Evolutionary conservation across 768 basidiomycete genomes (phyloP).

Genomic region (Lactarius psammicola): DNA sequence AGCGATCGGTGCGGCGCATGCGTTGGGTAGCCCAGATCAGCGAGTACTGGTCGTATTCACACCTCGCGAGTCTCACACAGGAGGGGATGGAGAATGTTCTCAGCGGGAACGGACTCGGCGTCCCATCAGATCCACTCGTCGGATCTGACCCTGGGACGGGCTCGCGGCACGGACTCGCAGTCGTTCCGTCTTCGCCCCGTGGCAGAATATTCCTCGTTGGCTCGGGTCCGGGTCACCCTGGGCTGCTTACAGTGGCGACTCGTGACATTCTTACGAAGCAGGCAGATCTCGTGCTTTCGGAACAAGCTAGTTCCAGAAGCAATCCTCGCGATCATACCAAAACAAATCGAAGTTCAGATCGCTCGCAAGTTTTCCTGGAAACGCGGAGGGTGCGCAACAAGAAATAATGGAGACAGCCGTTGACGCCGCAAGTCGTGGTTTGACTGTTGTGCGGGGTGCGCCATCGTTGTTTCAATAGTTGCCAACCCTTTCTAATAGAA

Average conservation of each 20-base stretch:
- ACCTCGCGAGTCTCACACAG: conserved; percentile 65
- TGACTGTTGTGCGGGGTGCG: conserved; percentile 85
- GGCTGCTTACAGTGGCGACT: conserved; percentile 85
- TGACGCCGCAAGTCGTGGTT: conserved; percentile 72
- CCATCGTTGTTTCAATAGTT: conserved; percentile 12
- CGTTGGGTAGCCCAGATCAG: conserved; percentile 95
- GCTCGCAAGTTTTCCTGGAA: conserved; percentile 98
- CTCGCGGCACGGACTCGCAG: conserved; percentile 31
- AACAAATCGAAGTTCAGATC: conserved; percentile 70
- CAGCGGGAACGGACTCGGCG: conserved; percentile 37
- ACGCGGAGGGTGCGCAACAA: conserved; percentile 89
- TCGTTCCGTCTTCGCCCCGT: conserved; percentile 33
- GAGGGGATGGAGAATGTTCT: conserved; percentile 67
- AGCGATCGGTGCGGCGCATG: conserved; percentile 60
- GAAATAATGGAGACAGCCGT: conserved; percentile 95
- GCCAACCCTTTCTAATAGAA: conserved; percentile 12
- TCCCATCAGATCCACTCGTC: conserved; percentile 18
- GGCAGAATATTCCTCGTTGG: conserved; percentile 91
- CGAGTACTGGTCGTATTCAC: conserved; percentile 90
- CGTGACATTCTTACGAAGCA: conserved; percentile 73
- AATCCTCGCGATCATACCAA: conserved; percentile 82
- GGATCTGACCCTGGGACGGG: conserved; percentile 17
- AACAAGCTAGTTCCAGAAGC: conserved; percentile 93
- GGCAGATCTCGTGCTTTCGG: conserved; percentile 88
- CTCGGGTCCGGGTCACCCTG: conserved; percentile 94